Conservation (phyloP, 306 rosid species). For the Prosopis cineraria region DNA sequence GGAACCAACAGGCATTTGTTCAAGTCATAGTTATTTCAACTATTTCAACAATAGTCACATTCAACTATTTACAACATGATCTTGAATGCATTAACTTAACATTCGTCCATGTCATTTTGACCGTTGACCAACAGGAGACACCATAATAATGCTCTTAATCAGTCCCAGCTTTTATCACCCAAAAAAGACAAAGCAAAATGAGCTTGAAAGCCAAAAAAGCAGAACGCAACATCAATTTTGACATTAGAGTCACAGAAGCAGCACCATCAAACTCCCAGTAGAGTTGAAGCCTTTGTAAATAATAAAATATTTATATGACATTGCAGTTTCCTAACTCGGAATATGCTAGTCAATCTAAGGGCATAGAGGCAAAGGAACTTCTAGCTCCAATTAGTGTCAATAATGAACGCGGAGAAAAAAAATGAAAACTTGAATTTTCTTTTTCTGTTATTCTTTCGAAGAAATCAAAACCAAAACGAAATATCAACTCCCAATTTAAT, state of each 20-base stretch:
- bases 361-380: background rate
- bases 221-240: background rate
- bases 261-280: background rate
- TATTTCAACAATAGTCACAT: conserved; percentile 9
- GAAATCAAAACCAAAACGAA: conserved; percentile 11
- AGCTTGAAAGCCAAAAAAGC: background rate
- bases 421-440: background rate
- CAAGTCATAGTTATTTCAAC: conserved; percentile 19
- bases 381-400: background rate
- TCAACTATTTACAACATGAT: conserved; percentile 7
- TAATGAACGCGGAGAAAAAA: conserved; percentile 7
- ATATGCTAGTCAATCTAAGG: background rate
- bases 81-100: conserved; percentile 5
- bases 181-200: background rate
- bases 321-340: background rate
- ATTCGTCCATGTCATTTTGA: background rate
- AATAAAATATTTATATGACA: background rate
- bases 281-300: background rate
- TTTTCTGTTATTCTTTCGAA: background rate
- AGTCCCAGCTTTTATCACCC: conserved; percentile 5
- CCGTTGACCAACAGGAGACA: background rate
- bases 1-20: background rate
- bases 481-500: conserved; percentile 20
- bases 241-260: conserved; percentile 9
- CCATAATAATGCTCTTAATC: background rate